Percentiles rank a stretch among this genome's conserved stretches.
These are phyloP conservation scores for Neofusicoccum cordaticola DNA, from an alignment of 2,329 filamentous ascomycete species.

Conservation along the genomic window DNA sequence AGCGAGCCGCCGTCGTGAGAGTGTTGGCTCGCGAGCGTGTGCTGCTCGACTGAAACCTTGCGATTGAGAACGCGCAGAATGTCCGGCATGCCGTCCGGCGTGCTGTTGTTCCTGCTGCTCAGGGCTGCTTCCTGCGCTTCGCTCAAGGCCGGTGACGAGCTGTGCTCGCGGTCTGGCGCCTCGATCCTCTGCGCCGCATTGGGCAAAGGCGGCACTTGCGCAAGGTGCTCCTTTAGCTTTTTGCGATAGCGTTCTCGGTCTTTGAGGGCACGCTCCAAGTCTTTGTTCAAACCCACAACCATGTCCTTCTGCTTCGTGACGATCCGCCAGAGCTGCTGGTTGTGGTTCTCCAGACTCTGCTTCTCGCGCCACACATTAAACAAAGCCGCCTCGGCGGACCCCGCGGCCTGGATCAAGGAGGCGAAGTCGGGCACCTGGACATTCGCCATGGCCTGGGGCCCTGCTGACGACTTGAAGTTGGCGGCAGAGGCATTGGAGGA, in stretches of 20 bases:
- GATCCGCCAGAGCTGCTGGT: conserved; percentile 87
- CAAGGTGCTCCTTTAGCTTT: conserved; percentile 75
- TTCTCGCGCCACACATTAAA: conserved; percentile 89
- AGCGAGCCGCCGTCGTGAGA: conserved; percentile 10
- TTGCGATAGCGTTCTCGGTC: conserved; percentile 93
- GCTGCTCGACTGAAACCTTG: conserved; percentile 9
- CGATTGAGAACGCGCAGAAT: background rate
- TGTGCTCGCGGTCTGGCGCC: conserved; percentile 34
- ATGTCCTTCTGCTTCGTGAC: conserved; percentile 95
- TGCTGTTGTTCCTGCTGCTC: conserved; percentile 14
- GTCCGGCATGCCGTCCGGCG: background rate
- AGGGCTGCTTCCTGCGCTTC: conserved; percentile 13
- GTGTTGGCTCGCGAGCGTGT: background rate
- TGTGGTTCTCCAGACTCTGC: conserved; percentile 81
- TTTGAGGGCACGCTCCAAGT: conserved; percentile 84
- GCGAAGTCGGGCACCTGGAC: conserved; percentile 64
- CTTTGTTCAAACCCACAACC: conserved; percentile 90
- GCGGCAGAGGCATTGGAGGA: conserved; percentile 54
- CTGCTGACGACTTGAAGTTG: conserved; percentile 46
- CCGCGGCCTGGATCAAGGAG: conserved; percentile 76
- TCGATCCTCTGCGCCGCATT: conserved; percentile 31
- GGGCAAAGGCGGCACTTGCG: conserved; percentile 42
- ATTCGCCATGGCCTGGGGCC: conserved; percentile 48
- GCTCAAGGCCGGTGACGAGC: conserved; percentile 34
- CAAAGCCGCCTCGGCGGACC: conserved; percentile 85